These are phyloP conservation scores for Ceratobasidium papillatum DNA, from an alignment of 1,284 basidiomycete species.

Conservation along the genomic window DNA sequence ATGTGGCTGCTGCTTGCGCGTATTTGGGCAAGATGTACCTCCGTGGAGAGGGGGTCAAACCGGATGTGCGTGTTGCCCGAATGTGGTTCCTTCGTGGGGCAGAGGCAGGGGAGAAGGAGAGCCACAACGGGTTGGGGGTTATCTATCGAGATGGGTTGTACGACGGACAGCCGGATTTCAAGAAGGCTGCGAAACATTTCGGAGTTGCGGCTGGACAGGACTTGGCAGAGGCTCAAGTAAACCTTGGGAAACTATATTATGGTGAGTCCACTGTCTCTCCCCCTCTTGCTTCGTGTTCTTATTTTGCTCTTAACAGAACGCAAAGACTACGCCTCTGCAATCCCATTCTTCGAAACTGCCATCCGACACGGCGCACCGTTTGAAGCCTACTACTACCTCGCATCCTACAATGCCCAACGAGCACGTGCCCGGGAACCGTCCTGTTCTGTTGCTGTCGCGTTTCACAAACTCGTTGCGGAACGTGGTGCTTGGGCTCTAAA, in stretches of 20 bases:
- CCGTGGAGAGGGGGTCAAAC: conserved; percentile 89
- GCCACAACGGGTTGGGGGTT: conserved; percentile 88
- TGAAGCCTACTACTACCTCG: conserved; percentile 92
- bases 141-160: conserved; percentile 90
- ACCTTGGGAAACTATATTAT: conserved; percentile 86
- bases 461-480: conserved; percentile 89
- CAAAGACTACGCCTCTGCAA: conserved; percentile 70
- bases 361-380: conserved; percentile 87
- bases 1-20: conserved; percentile 80
- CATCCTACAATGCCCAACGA: conserved; percentile 73
- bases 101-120: conserved; percentile 84
- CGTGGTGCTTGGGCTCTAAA: conserved; percentile 78
- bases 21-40: conserved; percentile 94
- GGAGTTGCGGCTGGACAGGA: conserved; percentile 83
- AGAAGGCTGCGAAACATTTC: conserved; percentile 76
- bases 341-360: conserved; percentile 80
- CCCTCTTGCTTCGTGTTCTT: conserved; percentile 43
- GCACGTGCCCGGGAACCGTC: conserved; percentile 60
- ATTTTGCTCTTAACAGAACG: conserved; percentile 57
- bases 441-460: conserved; percentile 86
- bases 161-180: conserved; percentile 70
- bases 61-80: conserved; percentile 79
- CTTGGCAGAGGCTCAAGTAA: conserved; percentile 89
- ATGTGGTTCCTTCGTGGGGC: conserved; percentile 95
- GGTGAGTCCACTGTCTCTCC: conserved; percentile 57